Base-by-base conservation (phyloP, 768 basidiomycete genomes). In the Russula brevipes region DNA sequence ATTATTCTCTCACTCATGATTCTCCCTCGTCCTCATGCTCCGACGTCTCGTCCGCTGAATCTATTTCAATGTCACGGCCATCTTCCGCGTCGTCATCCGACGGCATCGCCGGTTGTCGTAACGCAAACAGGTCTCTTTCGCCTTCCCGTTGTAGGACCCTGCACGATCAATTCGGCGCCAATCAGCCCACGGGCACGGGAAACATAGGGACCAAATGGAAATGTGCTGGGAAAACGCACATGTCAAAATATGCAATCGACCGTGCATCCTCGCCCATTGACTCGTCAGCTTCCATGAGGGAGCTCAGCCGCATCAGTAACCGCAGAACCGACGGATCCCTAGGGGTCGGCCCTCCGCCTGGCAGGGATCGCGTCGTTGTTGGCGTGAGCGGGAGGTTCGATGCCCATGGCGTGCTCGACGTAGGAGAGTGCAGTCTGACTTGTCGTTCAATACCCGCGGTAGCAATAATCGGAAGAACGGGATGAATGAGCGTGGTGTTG, bases 371-470 rank as follows among this genome's bases (percentile, higher is more conserved):
- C 30, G 85, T 82, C 31, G 77, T 75, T 16, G 73, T 72, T 0
- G 82, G 73, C 0, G 87, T 84, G 30, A 54, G 72, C 0, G 71
- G 64, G n/a, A 88, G 71, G n/a, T 79, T 71, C 24, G 76, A 70
- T 6, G 71, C 69, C 42, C 78, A 79, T 12, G 85, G 86, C 0
- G 83, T 76, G 33, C 73, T 76, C 6, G 76, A 70, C 5, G 84
- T 85, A 3, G 88, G 82, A 67, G 87, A 85, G 71, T 91, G 91
- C 12, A 92, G 72, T 19, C 85, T 69, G 31, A 91, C 79, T 64
- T 83, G 78, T 31, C 82, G 83, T 72, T 94, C 91, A 24, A 93
- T 81, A 3, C 91, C 91, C 4, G 86, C 78, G 4, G 89, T 89
- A 41, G 82, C 79, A 36, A 90, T 75, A 59, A 86, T 80, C 4